Evolutionary conservation across 371 early-diverging fungal species (phyloP).

Genomic region (Rhizopus delemar): DNA sequence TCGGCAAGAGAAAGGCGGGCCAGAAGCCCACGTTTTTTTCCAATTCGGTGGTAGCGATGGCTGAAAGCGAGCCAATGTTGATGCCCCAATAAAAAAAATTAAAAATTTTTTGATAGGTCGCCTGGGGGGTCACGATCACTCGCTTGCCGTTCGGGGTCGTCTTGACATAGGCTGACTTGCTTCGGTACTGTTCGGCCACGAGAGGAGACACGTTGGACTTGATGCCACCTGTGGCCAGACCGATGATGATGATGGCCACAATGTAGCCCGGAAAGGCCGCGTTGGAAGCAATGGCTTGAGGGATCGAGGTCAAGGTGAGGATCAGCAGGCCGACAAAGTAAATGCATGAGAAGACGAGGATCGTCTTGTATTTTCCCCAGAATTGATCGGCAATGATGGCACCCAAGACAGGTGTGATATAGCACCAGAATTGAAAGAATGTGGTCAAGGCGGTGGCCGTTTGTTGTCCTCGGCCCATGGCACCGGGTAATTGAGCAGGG

Average conservation of each 20-base stretch:
- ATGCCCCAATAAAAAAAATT: constrained; percentile 29
- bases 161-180: constrained; percentile 32
- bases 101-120: constrained; percentile 24
- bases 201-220: constrained; percentile 51
- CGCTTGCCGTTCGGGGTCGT: constrained; percentile 32
- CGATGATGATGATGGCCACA: constrained; percentile 70
- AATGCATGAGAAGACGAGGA: constrained; percentile 62
- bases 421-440: constrained; percentile 80
- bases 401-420: constrained; percentile 79
- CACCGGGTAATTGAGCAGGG: constrained; percentile 49
- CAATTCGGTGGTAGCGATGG: constrained; percentile 58
- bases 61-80: constrained; percentile 68
- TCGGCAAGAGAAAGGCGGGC: constrained; percentile 65
- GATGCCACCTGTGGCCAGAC: constrained; percentile 60
- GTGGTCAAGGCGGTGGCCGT: constrained; percentile 71
- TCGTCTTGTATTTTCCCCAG: constrained; percentile 84
- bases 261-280: constrained; percentile 68
- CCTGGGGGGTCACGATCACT: constrained; percentile 34
- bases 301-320: constrained; percentile 63
- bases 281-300: constrained; percentile 53
- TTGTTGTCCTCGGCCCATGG: constrained; percentile 48
- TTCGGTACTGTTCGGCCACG: constrained; percentile 49
- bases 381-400: constrained; percentile 82
- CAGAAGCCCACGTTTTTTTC: constrained; percentile 55
- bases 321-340: constrained; percentile 77